A percentile compares a stretch with the other conserved stretches of the same genome.
These are phyloP conservation scores for Fusarium veterinarium DNA, from an alignment of 2,329 filamentous ascomycete species.

Conservation along the genomic window DNA sequence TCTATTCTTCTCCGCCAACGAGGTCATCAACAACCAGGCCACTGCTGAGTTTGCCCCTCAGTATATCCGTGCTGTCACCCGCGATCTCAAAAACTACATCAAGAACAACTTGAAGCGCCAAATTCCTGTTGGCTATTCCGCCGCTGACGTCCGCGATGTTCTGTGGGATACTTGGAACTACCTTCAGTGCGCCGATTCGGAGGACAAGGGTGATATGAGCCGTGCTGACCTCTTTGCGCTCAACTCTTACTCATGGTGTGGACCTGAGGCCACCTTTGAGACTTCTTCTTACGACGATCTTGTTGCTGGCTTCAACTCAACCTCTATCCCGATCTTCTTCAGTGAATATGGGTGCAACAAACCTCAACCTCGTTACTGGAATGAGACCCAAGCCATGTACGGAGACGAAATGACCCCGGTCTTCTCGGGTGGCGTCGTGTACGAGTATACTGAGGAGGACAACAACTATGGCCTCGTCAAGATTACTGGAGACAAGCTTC, in stretches of 20 bases:
- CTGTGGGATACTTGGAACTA: slow-evolving; percentile 82
- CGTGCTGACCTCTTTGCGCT: slow-evolving; percentile 80
- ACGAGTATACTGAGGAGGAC: slow-evolving; percentile 80
- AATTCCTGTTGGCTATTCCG: slow-evolving; percentile 84
- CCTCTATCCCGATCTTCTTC: slow-evolving; percentile 82
- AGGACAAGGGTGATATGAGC: slow-evolving; percentile 68
- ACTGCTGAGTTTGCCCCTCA: slow-evolving; percentile 72
- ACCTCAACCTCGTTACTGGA: slow-evolving; percentile 76
- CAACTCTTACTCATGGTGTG: slow-evolving; percentile 79
- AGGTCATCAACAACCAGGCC: slow-evolving; percentile 76
- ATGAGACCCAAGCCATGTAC: slow-evolving; percentile 80
- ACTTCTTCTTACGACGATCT: slow-evolving; percentile 72
- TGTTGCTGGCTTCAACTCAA: slow-evolving; percentile 72
- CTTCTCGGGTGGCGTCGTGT: slow-evolving; percentile 82
- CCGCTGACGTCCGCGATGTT: slow-evolving; percentile 79
- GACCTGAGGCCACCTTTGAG: slow-evolving; percentile 68
- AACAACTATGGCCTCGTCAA: slow-evolving; percentile 75
- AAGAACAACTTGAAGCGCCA: slow-evolving; percentile 73
- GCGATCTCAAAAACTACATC: slow-evolving; percentile 85
- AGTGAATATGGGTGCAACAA: slow-evolving; percentile 85
- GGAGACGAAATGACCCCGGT: slow-evolving; percentile 73
- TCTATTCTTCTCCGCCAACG: slow-evolving; percentile 83
- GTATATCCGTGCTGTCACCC: slow-evolving; percentile 80
- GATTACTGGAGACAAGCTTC: slow-evolving; percentile 67
- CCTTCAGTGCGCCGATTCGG: slow-evolving; percentile 72